Percentiles rank a stretch among this genome's conserved stretches.
Evolutionary conservation across 805 yeast genomes (phyloP).

Genomic region (Candida manassasensis): DNA sequence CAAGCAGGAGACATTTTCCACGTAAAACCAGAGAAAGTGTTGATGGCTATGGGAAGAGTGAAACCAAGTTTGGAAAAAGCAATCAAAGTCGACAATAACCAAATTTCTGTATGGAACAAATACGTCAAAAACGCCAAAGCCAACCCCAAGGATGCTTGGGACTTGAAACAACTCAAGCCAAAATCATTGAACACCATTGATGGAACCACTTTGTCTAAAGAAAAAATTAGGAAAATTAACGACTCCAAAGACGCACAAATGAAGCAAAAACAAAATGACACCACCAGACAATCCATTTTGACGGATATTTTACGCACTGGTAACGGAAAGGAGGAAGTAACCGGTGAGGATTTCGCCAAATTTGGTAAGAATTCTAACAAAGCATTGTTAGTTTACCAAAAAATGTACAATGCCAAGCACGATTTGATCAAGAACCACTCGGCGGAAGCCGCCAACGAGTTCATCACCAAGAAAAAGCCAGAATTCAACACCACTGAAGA

Average conservation of each 20-base stretch:
- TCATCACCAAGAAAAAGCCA: conserved; percentile 30
- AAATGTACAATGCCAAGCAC: conserved; percentile 25
- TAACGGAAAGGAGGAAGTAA: conserved; percentile 19
- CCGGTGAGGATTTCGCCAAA: conserved; percentile 26
- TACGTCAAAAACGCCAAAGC: conserved; percentile 56
- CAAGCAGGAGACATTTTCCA: conserved; percentile 82
- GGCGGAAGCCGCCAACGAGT: conserved; percentile 19
- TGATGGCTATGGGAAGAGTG: conserved; percentile 76
- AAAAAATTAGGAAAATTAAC: conserved; percentile 27
- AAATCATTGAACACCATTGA: conserved; percentile 28
- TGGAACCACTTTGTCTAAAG: conserved; percentile 9
- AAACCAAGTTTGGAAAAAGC: conserved; percentile 76
- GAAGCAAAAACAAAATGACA: conserved; percentile 36
- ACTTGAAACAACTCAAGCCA: conserved; percentile 40
- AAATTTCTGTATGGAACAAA: conserved; percentile 71
- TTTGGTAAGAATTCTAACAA: conserved; percentile 32
- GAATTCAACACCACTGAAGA: conserved; percentile 27
- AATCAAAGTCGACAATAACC: conserved; percentile 63
- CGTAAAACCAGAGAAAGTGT: conserved; percentile 80
- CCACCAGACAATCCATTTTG: conserved; percentile 46
- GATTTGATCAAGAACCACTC: conserved; percentile 17
- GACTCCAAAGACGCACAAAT: conserved; percentile 36
- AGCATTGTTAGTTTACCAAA: conserved; percentile 30
- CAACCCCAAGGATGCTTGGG: conserved; percentile 57
- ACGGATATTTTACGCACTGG: conserved; percentile 36